These are phyloP conservation scores for Cunninghamia lanceolata DNA, from an alignment of 75 land plant species.

Conservation along the genomic window DNA sequence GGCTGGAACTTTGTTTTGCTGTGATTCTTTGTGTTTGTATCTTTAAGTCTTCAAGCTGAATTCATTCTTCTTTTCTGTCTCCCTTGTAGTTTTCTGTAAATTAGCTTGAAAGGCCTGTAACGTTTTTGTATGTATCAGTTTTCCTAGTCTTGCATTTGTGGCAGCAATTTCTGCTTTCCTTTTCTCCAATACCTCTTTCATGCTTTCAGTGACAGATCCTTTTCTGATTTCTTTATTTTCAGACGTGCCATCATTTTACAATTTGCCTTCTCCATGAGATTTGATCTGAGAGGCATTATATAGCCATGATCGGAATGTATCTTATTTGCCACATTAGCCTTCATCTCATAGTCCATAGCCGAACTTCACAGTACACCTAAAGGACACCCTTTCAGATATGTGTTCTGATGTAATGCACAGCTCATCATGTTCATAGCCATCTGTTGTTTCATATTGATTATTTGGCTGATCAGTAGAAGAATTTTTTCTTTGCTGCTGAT, in stretches of 20 bases:
- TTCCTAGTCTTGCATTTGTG: slow-evolving; percentile 51
- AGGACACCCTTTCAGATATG: slow-evolving; percentile 27
- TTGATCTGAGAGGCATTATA: slow-evolving; percentile 7
- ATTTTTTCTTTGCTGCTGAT: slow-evolving; percentile 16
- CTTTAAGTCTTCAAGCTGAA: slow-evolving; percentile 64
- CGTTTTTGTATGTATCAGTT: slow-evolving; percentile 75
- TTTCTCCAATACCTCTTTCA: slow-evolving; percentile 48
- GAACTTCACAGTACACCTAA: slow-evolving; percentile 46
- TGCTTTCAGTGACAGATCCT: slow-evolving; percentile 49
- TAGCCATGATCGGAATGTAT: not conserved
- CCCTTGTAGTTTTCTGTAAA: slow-evolving; percentile 75
- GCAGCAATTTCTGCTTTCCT: slow-evolving; percentile 43
- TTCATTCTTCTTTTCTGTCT: slow-evolving; percentile 82
- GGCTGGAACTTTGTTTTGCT: slow-evolving; percentile 38
- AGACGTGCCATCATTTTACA: slow-evolving; percentile 35
- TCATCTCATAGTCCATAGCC: slow-evolving; percentile 68
- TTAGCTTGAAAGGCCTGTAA: slow-evolving; percentile 80
- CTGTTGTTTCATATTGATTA: slow-evolving; percentile 1
- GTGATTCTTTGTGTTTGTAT: slow-evolving; percentile 73
- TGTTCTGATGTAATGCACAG: slow-evolving; percentile 61
- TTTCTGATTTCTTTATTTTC: slow-evolving; percentile 41
- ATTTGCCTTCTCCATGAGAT: slow-evolving; percentile 29
- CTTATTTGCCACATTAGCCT: slow-evolving; percentile 24
- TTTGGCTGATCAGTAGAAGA: slow-evolving; percentile 1
- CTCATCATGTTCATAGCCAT: slow-evolving; percentile 59